Conservation (phyloP, 2,329 filamentous ascomycete genomes). For the Cryoendolithus antarcticus region DNA sequence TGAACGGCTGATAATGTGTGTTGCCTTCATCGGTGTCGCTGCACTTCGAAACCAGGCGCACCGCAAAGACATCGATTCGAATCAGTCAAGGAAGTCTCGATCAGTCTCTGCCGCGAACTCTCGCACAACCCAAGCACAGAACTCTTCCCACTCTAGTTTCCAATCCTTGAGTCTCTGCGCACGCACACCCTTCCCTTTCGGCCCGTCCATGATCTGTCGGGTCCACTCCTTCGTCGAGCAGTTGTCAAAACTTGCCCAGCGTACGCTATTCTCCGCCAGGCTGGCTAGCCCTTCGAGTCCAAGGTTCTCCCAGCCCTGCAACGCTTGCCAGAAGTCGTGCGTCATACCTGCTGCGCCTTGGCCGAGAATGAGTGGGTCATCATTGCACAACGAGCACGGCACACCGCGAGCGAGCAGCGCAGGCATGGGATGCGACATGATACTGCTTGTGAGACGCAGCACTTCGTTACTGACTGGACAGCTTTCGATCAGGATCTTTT, state of each 20-base stretch:
- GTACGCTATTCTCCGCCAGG: conserved; percentile 82
- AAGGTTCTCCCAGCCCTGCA: conserved; percentile 85
- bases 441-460: conserved; percentile 64
- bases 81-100: conserved; percentile 4
- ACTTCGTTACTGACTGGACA: conserved; percentile 90
- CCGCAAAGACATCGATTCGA: no score
- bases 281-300: conserved; percentile 76
- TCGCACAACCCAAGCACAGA: conserved; percentile 78
- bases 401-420: conserved; percentile 77
- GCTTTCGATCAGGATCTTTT: conserved; percentile 75
- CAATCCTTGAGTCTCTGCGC: conserved; percentile 65
- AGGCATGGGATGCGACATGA: conserved; percentile 69
- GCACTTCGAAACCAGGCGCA: no score
- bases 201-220: conserved; percentile 60
- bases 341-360: conserved; percentile 73
- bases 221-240: conserved; percentile 58
- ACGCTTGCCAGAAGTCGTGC: conserved; percentile 86
- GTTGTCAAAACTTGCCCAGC: conserved; percentile 83
- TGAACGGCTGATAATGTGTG: no score
- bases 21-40: no score
- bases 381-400: conserved; percentile 72
- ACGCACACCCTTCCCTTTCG: conserved; percentile 57
- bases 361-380: conserved; percentile 80
- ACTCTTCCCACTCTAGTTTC: conserved; percentile 73
- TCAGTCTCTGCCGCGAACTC: conserved; percentile 41